Conservation (phyloP, 1,139 yeast genomes). For the Suhomyces chickasaworum region DNA sequence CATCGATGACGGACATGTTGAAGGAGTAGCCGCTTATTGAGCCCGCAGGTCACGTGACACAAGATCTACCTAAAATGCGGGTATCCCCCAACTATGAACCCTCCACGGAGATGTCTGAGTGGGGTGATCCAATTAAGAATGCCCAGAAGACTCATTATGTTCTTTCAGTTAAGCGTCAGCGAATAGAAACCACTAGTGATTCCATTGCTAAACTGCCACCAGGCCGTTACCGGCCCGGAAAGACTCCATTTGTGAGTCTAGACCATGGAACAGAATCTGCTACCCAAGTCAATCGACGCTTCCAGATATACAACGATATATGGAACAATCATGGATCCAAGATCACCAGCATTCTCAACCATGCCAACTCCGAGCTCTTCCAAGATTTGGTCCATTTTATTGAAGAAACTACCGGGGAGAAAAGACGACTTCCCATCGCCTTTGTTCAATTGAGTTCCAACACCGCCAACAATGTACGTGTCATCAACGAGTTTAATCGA, state of each 20-base stretch:
- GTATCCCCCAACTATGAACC: neutral
- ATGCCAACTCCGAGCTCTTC: slow-evolving; percentile 42
- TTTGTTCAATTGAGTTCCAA: slow-evolving; percentile 57
- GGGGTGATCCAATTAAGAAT: slow-evolving; percentile 11
- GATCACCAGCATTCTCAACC: slow-evolving; percentile 40
- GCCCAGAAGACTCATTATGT: slow-evolving; percentile 21
- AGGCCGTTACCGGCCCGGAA: neutral
- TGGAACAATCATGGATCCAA: slow-evolving; percentile 42
- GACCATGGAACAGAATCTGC: slow-evolving; percentile 44
- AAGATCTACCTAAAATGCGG: neutral
- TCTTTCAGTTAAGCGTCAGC: slow-evolving; percentile 12
- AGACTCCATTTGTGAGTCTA: slow-evolving; percentile 38
- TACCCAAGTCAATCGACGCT: slow-evolving; percentile 37
- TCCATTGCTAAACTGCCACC: too few relatives aligned
- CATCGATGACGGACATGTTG: too few relatives aligned
- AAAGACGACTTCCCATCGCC: slow-evolving; percentile 39
- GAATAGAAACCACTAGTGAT: neutral
- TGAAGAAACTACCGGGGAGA: slow-evolving; percentile 6
- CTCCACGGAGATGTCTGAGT: slow-evolving; percentile 1
- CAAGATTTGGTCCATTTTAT: slow-evolving; percentile 35
- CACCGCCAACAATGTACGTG: slow-evolving; percentile 55
- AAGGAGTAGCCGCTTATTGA: too few relatives aligned
- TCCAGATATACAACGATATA: slow-evolving; percentile 37
- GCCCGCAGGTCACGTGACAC: neutral
- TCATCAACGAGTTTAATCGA: slow-evolving; percentile 44